A percentile compares a stretch with the other conserved stretches of the same genome.
Conservation (phyloP, 2,329 filamentous ascomycete genomes). For the Thielaviopsis musarum region DNA sequence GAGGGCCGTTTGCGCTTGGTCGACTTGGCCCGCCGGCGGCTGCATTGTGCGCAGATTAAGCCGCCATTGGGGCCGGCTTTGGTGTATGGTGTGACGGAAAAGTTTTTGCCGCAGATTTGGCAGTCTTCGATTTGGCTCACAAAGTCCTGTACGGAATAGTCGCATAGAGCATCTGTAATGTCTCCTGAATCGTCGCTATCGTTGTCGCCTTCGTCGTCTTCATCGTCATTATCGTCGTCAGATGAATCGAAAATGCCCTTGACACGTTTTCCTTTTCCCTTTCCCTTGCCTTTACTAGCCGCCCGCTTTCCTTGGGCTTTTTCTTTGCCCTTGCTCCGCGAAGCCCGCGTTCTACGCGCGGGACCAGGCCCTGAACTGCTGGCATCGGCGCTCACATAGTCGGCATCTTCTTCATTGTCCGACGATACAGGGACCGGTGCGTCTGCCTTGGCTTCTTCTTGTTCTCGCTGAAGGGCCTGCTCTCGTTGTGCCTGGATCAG, state of each 20-base stretch:
- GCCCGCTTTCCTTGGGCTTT: background rate
- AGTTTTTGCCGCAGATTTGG: slow-evolving; percentile 68
- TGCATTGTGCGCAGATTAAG: slow-evolving; percentile 69
- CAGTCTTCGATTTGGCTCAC: slow-evolving; percentile 80
- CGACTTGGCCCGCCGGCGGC: slow-evolving; percentile 38
- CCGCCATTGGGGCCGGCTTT: slow-evolving; percentile 69
- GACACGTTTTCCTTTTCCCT: slow-evolving; percentile 1
- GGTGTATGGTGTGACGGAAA: slow-evolving; percentile 83
- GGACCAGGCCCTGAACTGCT: background rate
- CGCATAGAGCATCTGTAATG: background rate
- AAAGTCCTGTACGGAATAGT: slow-evolving; percentile 19
- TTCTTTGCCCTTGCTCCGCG: background rate
- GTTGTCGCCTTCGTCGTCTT: slow-evolving; percentile 32
- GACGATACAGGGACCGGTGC: background rate
- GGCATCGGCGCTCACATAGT: background rate
- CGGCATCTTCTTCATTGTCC: background rate
- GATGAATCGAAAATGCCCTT: slow-evolving; percentile 14
- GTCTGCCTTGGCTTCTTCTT: slow-evolving; percentile 4
- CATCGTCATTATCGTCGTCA: slow-evolving; percentile 20
- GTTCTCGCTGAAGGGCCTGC: slow-evolving; percentile 10
- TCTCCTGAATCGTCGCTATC: background rate
- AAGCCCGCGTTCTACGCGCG: background rate
- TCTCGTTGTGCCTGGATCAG: slow-evolving; percentile 16
- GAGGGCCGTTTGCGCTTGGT: slow-evolving; percentile 33
- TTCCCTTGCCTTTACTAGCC: background rate